Conservation (phyloP, 805 yeast species). For the Yarrowia sp. region DNA sequence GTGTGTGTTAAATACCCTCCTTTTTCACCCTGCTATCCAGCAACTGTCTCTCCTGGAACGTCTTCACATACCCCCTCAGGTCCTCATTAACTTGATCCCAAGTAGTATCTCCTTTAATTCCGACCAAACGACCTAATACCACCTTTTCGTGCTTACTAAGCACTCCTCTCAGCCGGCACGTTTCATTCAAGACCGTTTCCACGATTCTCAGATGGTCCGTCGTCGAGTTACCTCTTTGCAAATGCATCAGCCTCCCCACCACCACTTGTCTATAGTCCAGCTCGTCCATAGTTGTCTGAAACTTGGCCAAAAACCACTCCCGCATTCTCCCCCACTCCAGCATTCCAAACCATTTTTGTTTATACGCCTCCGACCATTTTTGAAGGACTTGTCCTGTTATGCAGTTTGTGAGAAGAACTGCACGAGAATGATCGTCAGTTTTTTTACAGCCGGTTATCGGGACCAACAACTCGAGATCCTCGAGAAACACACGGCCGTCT, state of each 20-base stretch:
- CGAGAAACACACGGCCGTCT: constrained; percentile 11
- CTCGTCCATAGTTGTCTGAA: constrained; percentile 11
- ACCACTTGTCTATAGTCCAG: constrained; percentile 16
- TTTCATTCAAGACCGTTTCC: not conserved
- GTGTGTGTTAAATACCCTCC: not conserved
- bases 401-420: not conserved
- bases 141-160: constrained; percentile 2
- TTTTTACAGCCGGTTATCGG: not conserved
- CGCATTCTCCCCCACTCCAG: constrained; percentile 2
- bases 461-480: constrained; percentile 7
- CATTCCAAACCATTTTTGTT: constrained; percentile 16
- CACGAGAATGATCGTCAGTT: constrained; percentile 8
- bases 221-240: not conserved
- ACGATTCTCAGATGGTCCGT: not conserved
- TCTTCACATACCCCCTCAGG: not conserved
- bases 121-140: not conserved
- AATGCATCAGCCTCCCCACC: constrained; percentile 7
- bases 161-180: not conserved
- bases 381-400: not conserved
- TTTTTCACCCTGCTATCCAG: constrained; percentile 2
- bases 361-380: not conserved
- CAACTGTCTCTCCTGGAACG: constrained; percentile 1
- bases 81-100: constrained; percentile 11
- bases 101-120: not conserved
- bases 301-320: constrained; percentile 17